A percentile compares a stretch with the other conserved stretches of the same genome.
Conservation (phyloP, 1,284 basidiomycete species). For the Ganoderma leucocontextum region DNA sequence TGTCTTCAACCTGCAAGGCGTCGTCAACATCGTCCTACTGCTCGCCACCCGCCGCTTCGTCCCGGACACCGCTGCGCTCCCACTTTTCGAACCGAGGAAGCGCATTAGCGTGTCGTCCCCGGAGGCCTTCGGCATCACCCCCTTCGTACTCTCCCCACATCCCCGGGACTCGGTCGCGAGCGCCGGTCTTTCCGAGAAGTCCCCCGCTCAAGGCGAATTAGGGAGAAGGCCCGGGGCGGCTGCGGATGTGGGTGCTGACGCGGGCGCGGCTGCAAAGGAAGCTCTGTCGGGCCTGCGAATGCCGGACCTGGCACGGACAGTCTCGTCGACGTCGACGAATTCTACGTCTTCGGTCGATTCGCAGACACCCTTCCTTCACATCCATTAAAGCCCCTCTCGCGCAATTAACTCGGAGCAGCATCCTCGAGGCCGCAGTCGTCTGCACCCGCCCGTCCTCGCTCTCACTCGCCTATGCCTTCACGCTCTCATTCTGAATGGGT, state of each 20-base stretch:
- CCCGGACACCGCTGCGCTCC: conserved; percentile 39
- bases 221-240: not conserved
- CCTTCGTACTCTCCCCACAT: conserved; percentile 39
- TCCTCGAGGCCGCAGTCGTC: not conserved
- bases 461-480: not conserved
- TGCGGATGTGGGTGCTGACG: not conserved
- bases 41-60: conserved; percentile 41
- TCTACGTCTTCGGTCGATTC: conserved; percentile 26
- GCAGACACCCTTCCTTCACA: conserved; percentile 28
- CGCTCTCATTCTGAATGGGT: not conserved
- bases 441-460: not conserved
- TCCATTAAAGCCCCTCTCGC: conserved; percentile 5
- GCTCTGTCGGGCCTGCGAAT: not conserved
- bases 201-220: not conserved
- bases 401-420: not conserved
- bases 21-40: conserved; percentile 45
- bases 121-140: conserved; percentile 43
- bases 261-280: conserved; percentile 3
- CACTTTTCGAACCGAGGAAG: conserved; percentile 41
- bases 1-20: conserved; percentile 49
- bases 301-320: conserved; percentile 10
- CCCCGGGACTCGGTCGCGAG: conserved; percentile 1
- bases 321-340: conserved; percentile 15
- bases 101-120: conserved; percentile 36
- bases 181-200: conserved; percentile 9